Percentiles rank a stretch among this genome's conserved stretches.
phyloP scores from a whole-genome alignment of 2,329 filamentous ascomycete genomes.

The Pyricularia pennisetigena region DNA sequence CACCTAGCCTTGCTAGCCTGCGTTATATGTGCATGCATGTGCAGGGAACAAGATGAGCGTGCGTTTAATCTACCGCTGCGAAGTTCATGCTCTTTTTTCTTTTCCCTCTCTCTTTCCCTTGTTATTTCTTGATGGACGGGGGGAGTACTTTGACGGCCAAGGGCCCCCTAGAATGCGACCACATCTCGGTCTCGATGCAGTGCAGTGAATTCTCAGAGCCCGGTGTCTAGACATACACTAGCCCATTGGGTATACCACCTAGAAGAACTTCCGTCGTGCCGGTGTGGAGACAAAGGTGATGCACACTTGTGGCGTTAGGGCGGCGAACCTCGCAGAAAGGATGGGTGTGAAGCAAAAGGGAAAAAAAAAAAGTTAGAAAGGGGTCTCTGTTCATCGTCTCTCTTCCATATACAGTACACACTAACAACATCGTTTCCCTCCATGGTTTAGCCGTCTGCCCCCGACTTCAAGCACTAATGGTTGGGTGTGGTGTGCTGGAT shows the following conservation, averaged over 20 bases:
- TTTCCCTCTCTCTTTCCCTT: neutral
- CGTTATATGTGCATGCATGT: neutral
- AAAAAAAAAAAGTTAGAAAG: neutral
- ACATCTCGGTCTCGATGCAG: neutral
- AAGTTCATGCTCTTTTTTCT: neutral
- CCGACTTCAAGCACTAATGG: neutral
- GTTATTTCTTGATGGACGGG: neutral
- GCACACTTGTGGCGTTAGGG: neutral
- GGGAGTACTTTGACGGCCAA: too few species aligned
- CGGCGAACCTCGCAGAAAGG: neutral
- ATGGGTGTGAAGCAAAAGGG: neutral
- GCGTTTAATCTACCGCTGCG: neutral
- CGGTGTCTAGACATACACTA: neutral
- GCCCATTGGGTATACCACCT: neutral
- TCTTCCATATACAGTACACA: neutral
- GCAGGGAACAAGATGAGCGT: neutral
- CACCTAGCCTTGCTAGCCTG: too few species aligned
- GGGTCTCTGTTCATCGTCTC: neutral
- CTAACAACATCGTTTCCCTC: neutral
- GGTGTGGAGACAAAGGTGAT: neutral
- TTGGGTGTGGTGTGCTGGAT: neutral
- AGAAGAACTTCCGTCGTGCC: neutral
- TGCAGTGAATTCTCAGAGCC: neutral
- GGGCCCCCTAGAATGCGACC: neutral
- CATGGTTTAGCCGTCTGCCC: neutral